Conservation (phyloP, 163 green algal species). For the Volvox carteri region DNA sequence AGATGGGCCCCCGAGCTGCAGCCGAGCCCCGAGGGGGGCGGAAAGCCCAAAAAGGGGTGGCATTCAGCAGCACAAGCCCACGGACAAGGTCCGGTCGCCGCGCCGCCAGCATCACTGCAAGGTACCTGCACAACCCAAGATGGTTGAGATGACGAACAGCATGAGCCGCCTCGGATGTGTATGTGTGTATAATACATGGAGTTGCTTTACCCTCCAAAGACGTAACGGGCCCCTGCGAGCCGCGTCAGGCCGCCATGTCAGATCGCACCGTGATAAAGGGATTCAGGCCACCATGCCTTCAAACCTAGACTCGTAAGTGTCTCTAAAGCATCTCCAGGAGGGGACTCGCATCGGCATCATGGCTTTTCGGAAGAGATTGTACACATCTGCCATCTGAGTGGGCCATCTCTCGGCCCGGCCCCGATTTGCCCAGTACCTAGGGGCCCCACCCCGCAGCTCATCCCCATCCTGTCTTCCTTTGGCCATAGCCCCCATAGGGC, state of each 20-base stretch:
- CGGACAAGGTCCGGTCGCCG: slow-evolving; percentile 74
- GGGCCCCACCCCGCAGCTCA: neutral
- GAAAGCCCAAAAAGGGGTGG: slow-evolving; percentile 86
- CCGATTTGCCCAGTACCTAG: neutral
- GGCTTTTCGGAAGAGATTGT: no score
- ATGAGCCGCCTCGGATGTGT: neutral
- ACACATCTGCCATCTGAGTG: no score
- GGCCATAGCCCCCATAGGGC: neutral
- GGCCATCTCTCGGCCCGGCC: neutral
- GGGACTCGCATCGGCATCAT: no score
- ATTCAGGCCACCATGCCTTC: neutral
- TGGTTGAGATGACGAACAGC: neutral
- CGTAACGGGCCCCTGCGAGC: no score
- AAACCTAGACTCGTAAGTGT: neutral
- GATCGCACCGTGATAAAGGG: neutral
- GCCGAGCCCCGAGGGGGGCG: slow-evolving; percentile 20
- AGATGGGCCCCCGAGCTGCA: slow-evolving; percentile 19
- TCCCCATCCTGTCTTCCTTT: neutral
- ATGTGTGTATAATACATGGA: neutral
- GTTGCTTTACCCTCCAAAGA: no score
- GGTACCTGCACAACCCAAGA: slow-evolving; percentile 21
- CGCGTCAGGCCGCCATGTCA: neutral
- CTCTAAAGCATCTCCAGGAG: no score
- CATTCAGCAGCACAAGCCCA: slow-evolving; percentile 83
- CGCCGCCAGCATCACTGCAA: slow-evolving; percentile 70